phyloP scores from a whole-genome alignment of 164 flowering plant species.

The Berberis vulgaris region DNA sequence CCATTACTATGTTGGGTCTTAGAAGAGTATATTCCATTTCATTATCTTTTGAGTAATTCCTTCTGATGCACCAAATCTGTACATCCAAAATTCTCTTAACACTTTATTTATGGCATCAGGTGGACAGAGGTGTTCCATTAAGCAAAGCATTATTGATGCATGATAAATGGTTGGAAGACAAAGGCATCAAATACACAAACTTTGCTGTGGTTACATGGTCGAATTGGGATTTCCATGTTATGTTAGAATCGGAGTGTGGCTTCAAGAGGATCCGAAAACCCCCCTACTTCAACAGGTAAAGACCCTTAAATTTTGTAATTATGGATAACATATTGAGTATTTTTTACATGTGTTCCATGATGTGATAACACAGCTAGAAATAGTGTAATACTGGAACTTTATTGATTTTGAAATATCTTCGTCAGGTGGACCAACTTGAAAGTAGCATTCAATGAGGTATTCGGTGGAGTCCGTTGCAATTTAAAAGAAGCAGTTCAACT shows the following conservation, averaged over 20 bases:
- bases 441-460: slow-evolving; percentile 81
- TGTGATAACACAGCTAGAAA: too few relatives aligned
- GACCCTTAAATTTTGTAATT: background rate
- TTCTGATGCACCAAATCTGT: background rate
- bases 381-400: background rate
- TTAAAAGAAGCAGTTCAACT: slow-evolving; percentile 86
- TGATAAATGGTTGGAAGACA: slow-evolving; percentile 91
- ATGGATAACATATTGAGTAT: too few relatives aligned
- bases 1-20: too few relatives aligned
- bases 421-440: slow-evolving; percentile 93
- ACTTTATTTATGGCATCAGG: slow-evolving; percentile 33
- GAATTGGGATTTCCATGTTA: slow-evolving; percentile 91
- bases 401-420: background rate
- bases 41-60: background rate
- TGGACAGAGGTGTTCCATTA: slow-evolving; percentile 81
- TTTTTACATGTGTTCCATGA: too few relatives aligned
- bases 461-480: slow-evolving; percentile 73
- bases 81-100: background rate
- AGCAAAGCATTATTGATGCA: slow-evolving; percentile 88
- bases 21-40: background rate
- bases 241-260: slow-evolving; percentile 95
- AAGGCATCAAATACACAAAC: slow-evolving; percentile 73
- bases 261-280: slow-evolving; percentile 85
- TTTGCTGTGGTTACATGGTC: slow-evolving; percentile 99
- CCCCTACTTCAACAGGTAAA: slow-evolving; percentile 81